Evolutionary conservation across 2,329 filamentous ascomycete genomes (phyloP), one percentile per base, ranked within the genome.

Genomic region (Colletotrichum trifolii): DNA sequence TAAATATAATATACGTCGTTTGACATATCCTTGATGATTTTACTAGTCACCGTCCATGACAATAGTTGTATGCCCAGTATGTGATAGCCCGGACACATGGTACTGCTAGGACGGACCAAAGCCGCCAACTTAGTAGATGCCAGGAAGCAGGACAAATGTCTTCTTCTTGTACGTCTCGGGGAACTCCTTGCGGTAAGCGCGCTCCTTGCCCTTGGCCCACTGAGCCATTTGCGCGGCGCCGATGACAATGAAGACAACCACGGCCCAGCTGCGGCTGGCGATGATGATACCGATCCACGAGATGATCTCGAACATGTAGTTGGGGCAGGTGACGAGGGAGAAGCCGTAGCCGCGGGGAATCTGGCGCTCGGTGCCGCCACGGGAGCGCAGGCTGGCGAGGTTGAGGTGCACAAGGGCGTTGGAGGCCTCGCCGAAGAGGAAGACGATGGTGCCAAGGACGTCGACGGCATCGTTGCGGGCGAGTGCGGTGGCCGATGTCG

Each of bases 161-260:
- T 99, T 98, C 84, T 91, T 94, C 89, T 95, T 94, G 82, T 99
- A 99, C 80, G 90, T 92, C 76, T 94, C 91, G 45, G 92, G 92
- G 78, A 98, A 97, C 77, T 97, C 92, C 78, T 91, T 91, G 72
- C 96, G 89, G 77, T 97, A 96, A 61, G 92, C 89, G 74, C 83
- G 87, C 85, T 99, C 96, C 86, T 97, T 98, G 84, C 93, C 95
- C 79, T 87, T 87, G 43, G 91, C 95, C 96, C 96, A 99, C 56
- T 83, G 77, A 62, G 86, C 88, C 96, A 99, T 98, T 79, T 94
- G 93, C 33, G 80, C 84, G 13, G 84, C 86, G 39, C 93, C 93
- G 55, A 93, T 84, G 33, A 83, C 76, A 66, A 92, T 89, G 78
- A 98, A 98, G 17, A 97, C 71, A 13, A 89, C 82, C 1, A 96